Percentiles rank a stretch among this genome's conserved stretches.
These are phyloP conservation scores for Chalara sp. DNA, from an alignment of 2,329 filamentous ascomycete genomes.

Conservation along the genomic window DNA sequence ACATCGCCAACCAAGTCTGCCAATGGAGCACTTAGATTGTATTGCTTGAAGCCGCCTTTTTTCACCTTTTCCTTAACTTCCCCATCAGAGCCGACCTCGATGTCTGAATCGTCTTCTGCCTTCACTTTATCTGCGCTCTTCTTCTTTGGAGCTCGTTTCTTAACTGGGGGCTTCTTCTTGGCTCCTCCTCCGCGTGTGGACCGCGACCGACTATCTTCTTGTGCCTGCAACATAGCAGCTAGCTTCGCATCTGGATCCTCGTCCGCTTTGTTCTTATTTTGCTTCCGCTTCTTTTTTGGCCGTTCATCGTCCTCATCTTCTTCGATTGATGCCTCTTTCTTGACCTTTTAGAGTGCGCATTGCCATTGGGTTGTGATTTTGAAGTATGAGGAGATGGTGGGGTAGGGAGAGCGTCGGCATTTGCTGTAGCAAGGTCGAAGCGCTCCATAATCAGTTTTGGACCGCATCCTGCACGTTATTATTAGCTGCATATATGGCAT, in stretches of 20 bases:
- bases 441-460: slow-evolving; percentile 47
- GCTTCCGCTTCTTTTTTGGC: slow-evolving; percentile 48
- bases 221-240: slow-evolving; percentile 82
- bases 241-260: slow-evolving; percentile 67
- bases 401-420: slow-evolving; percentile 2
- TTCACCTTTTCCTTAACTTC: slow-evolving; percentile 55
- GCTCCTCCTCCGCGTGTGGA: slow-evolving; percentile 68
- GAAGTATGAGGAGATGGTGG: slow-evolving; percentile 4
- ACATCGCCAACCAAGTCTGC: slow-evolving; percentile 64
- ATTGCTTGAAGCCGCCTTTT: slow-evolving; percentile 86
- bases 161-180: slow-evolving; percentile 42
- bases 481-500: too few relatives aligned
- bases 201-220: slow-evolving; percentile 66
- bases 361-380: slow-evolving; percentile 12
- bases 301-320: slow-evolving; percentile 18
- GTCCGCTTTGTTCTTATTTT: slow-evolving; percentile 56
- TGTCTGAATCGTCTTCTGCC: slow-evolving; percentile 73
- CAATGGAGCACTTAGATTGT: slow-evolving; percentile 65
- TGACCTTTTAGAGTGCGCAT: background rate
- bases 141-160: slow-evolving; percentile 60
- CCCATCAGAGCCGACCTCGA: slow-evolving; percentile 54
- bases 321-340: background rate
- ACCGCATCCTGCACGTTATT: slow-evolving; percentile 36
- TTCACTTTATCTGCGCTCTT: slow-evolving; percentile 72
- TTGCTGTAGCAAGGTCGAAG: slow-evolving; percentile 39